Evolutionary conservation across 129 eudicot genomes (phyloP).

Genomic region (Logfia minima): DNA sequence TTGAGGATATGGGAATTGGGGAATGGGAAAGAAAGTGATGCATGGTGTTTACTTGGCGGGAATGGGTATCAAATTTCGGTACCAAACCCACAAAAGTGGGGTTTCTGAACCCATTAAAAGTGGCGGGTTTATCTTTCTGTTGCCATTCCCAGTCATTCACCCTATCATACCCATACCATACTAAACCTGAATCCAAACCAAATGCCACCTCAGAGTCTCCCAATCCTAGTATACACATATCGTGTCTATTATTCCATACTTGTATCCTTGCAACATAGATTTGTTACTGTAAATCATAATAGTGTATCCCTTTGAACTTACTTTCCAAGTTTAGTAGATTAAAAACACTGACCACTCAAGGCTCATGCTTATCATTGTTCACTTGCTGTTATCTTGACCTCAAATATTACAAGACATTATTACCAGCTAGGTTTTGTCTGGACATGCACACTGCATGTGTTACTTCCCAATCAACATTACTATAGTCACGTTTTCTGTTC

Average conservation of each 20-base stretch:
- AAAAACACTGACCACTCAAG: background rate
- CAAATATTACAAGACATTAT: background rate
- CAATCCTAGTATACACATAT: background rate
- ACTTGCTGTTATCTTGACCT: background rate
- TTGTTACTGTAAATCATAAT: background rate
- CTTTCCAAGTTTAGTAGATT: background rate
- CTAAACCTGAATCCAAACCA: too few relatives aligned
- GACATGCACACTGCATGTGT: constrained; percentile 17
- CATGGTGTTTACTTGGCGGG: too few relatives aligned
- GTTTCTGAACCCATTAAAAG: too few relatives aligned
- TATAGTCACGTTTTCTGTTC: too few relatives aligned
- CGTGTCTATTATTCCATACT: background rate
- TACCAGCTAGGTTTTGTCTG: background rate
- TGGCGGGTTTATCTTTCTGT: too few relatives aligned
- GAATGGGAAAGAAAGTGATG: too few relatives aligned
- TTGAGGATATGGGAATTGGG: too few relatives aligned
- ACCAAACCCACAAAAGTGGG: too few relatives aligned
- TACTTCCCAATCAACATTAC: background rate
- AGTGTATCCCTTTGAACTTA: background rate
- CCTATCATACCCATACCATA: too few relatives aligned
- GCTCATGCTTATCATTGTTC: background rate
- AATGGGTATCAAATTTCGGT: too few relatives aligned
- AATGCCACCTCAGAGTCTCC: too few relatives aligned
- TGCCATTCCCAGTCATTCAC: too few relatives aligned
- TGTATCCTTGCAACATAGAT: background rate